Conservation (phyloP, 164 flowering plant species). For the Aristolochia californica region DNA sequence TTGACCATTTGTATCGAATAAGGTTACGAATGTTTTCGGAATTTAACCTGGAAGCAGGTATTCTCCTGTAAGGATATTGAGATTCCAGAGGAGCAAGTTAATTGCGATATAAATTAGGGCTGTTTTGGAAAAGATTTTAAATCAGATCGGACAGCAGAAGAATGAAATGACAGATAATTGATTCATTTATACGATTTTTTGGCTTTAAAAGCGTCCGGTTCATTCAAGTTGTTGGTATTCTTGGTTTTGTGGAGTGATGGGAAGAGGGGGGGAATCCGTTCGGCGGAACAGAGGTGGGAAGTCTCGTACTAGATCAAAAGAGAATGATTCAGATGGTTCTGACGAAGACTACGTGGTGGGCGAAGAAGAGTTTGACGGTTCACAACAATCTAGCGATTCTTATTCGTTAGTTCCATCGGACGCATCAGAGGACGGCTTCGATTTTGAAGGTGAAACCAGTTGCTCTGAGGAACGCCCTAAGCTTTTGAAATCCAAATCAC, state of each 20-base stretch:
- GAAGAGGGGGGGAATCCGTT: neutral
- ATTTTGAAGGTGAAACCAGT: neutral
- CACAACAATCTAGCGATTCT: conserved; percentile 27
- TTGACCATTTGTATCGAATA: too few species aligned
- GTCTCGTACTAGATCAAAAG: conserved; percentile 17
- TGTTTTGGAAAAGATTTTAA: too few species aligned
- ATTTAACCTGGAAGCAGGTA: too few species aligned
- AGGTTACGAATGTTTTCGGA: too few species aligned
- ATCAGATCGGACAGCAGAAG: too few species aligned
- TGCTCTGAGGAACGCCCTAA: conserved; percentile 15
- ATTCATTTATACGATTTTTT: too few species aligned
- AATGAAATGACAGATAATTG: too few species aligned
- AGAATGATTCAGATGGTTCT: conserved; percentile 59
- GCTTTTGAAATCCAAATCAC: conserved; percentile 17
- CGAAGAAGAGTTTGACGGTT: conserved; percentile 34
- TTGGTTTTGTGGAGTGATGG: neutral
- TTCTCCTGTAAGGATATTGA: too few species aligned
- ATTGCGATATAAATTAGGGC: too few species aligned
- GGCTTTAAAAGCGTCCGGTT: too few species aligned
- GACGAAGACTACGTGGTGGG: conserved; percentile 77
- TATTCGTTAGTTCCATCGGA: conserved; percentile 36
- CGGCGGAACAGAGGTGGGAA: conserved; percentile 4
- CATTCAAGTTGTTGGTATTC: neutral
- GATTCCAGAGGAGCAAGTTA: too few species aligned
- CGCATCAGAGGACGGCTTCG: conserved; percentile 38